phyloP scores from a whole-genome alignment of 1,139 yeast species.

The Meyerozyma guilliermondii region DNA sequence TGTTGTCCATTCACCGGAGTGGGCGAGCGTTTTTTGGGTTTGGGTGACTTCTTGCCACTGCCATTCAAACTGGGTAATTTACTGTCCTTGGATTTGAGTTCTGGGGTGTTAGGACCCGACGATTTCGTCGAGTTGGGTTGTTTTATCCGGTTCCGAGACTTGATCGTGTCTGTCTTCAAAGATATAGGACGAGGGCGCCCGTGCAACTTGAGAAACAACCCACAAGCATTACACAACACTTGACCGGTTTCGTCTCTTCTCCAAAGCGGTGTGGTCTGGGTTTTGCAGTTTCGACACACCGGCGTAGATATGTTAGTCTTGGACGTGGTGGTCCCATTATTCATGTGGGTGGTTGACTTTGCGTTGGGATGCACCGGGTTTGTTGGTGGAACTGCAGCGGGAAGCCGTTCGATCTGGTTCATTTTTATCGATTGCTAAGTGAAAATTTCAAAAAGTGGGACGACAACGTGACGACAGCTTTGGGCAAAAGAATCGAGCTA shows the following conservation, averaged over 20 bases:
- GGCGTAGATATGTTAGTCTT: slow-evolving; percentile 56
- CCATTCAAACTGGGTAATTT: slow-evolving; percentile 7
- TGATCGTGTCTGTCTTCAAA: slow-evolving; percentile 85
- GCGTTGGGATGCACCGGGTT: slow-evolving; percentile 23
- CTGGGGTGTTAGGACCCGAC: slow-evolving; percentile 42
- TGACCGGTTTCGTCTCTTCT: slow-evolving; percentile 91
- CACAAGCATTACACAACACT: slow-evolving; percentile 93
- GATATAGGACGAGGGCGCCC: slow-evolving; percentile 92
- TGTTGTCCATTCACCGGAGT: slow-evolving; percentile 6
- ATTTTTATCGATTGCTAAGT: slow-evolving; percentile 9
- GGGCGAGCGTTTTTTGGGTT: slow-evolving; percentile 19
- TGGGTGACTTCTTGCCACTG: slow-evolving; percentile 28
- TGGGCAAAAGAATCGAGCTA: neutral
- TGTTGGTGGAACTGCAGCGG: slow-evolving; percentile 4
- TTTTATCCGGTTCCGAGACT: slow-evolving; percentile 79
- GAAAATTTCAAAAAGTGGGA: neutral
- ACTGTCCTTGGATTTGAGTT: slow-evolving; percentile 36
- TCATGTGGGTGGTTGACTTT: slow-evolving; percentile 28
- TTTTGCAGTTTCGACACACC: slow-evolving; percentile 83
- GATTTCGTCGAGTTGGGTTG: slow-evolving; percentile 30
- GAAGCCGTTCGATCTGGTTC: slow-evolving; percentile 32
- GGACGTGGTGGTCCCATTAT: slow-evolving; percentile 41
- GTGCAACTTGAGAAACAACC: slow-evolving; percentile 82
- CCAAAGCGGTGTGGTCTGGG: slow-evolving; percentile 94
- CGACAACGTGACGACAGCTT: neutral